These are phyloP conservation scores for Gentiana macrophylla DNA, from an alignment of 257 asterid genomes.

Conservation along the genomic window DNA sequence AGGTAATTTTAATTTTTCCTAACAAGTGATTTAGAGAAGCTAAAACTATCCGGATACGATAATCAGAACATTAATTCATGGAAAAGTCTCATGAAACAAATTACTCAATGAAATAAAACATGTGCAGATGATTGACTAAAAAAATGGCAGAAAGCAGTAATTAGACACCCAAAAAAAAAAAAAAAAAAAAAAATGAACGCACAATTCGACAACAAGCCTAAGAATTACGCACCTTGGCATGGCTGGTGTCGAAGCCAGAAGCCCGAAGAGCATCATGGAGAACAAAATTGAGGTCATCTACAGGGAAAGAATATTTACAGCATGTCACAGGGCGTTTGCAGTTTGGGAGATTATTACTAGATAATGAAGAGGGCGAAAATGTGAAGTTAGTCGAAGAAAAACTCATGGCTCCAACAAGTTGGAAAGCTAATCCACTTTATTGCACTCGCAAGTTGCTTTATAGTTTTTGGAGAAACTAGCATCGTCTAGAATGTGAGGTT, in stretches of 20 bases:
- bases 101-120: neutral
- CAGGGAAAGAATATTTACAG: conserved; percentile 4
- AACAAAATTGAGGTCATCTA: conserved; percentile 36
- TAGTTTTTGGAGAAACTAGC: no score
- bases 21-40: no score
- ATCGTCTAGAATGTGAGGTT: no score
- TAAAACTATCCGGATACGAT: no score
- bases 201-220: no score
- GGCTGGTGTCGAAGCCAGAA: conserved; percentile 42
- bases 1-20: no score
- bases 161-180: neutral
- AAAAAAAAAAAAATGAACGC: neutral
- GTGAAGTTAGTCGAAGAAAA: no score
- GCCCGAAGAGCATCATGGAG: conserved; percentile 64
- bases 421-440: no score
- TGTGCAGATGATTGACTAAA: neutral
- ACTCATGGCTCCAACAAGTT: no score
- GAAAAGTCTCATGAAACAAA: neutral
- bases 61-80: neutral
- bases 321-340: conserved; percentile 3
- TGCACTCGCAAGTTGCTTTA: no score
- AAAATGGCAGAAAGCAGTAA: neutral
- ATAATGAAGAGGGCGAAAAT: no score
- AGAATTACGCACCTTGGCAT: conserved; percentile 37
- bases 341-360: neutral